Evolutionary conservation across 2,329 filamentous ascomycete genomes (phyloP).

Genomic region (Colletotrichum costaricense): DNA sequence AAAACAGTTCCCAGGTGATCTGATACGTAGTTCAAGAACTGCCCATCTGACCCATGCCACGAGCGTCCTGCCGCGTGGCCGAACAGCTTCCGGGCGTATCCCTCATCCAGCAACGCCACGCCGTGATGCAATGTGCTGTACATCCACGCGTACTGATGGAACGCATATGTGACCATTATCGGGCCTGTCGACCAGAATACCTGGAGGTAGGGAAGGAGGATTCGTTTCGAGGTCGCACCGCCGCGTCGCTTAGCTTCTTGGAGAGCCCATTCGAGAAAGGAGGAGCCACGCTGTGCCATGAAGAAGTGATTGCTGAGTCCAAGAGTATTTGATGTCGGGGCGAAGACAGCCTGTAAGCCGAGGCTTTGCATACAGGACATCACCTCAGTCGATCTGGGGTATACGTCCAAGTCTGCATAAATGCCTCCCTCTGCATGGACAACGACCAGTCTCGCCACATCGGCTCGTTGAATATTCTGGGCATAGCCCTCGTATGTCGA

Average conservation of each 20-base stretch:
- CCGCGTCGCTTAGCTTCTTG: conserved; percentile 39
- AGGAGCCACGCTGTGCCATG: conserved; percentile 37
- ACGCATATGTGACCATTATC: conserved; percentile 39
- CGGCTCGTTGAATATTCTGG: conserved; percentile 40
- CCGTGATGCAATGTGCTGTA: conserved; percentile 3
- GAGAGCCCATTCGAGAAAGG: conserved; percentile 38
- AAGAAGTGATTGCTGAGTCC: conserved; percentile 42
- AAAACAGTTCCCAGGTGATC: conserved; percentile 25
- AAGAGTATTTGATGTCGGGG: conserved; percentile 24
- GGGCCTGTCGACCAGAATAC: conserved; percentile 43
- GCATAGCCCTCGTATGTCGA: conserved; percentile 39
- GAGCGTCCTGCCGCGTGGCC: conserved; percentile 39
- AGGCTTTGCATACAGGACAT: conserved; percentile 36
- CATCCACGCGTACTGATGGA: conserved; percentile 36
- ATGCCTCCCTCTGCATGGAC: conserved; percentile 39
- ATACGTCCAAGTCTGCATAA: conserved; percentile 41
- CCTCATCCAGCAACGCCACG: conserved; percentile 35
- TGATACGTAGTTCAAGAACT: conserved; percentile 37
- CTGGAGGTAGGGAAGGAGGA: conserved; percentile 39
- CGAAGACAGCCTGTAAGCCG: conserved; percentile 28
- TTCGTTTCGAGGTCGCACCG: conserved; percentile 19
- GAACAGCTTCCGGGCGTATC: conserved; percentile 23
- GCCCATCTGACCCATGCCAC: conserved; percentile 40
- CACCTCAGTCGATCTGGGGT: conserved; percentile 30
- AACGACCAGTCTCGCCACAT: conserved; percentile 39